These are phyloP conservation scores for Stentor coeruleus DNA, from an alignment of 73 alveolate species.

Conservation along the genomic window DNA sequence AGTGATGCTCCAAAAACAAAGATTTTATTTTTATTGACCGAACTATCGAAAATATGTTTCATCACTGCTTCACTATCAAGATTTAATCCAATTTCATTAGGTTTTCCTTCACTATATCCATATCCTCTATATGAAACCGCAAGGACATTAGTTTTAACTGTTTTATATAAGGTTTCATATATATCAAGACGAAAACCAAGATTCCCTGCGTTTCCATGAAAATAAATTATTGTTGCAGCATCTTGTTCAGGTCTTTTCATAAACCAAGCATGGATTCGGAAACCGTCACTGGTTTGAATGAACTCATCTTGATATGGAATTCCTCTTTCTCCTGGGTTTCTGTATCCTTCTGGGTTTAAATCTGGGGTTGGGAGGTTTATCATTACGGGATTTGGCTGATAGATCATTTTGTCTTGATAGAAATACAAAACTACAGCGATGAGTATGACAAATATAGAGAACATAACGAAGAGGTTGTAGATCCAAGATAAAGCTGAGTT, in stretches of 20 bases:
- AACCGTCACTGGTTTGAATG: conserved; percentile 43
- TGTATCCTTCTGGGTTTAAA: conserved; percentile 47
- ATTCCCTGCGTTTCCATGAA: conserved; percentile 98
- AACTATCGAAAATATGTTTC: conserved; percentile 55
- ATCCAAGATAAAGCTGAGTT: neutral
- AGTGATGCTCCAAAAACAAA: conserved; percentile 86
- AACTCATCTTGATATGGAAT: conserved; percentile 59
- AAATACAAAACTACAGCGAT: neutral
- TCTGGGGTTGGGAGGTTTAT: neutral
- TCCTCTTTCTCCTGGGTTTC: conserved; percentile 62
- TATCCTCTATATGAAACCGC: conserved; percentile 96
- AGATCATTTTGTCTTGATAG: neutral
- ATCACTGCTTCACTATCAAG: conserved; percentile 86
- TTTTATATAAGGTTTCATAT: conserved; percentile 49
- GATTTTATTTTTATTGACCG: conserved; percentile 61
- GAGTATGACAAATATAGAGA: neutral
- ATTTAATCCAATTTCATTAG: conserved; percentile 88
- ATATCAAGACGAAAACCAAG: conserved; percentile 84
- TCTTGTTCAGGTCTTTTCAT: conserved; percentile 29
- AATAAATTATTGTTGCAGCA: conserved; percentile 66
- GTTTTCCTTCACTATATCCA: conserved; percentile 73
- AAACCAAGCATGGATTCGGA: conserved; percentile 60
- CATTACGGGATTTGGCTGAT: neutral
- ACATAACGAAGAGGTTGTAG: neutral
- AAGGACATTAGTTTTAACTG: conserved; percentile 69